Evolutionary conservation across 2,329 filamentous ascomycete genomes (phyloP).

Genomic region (Piedraia hortae): DNA sequence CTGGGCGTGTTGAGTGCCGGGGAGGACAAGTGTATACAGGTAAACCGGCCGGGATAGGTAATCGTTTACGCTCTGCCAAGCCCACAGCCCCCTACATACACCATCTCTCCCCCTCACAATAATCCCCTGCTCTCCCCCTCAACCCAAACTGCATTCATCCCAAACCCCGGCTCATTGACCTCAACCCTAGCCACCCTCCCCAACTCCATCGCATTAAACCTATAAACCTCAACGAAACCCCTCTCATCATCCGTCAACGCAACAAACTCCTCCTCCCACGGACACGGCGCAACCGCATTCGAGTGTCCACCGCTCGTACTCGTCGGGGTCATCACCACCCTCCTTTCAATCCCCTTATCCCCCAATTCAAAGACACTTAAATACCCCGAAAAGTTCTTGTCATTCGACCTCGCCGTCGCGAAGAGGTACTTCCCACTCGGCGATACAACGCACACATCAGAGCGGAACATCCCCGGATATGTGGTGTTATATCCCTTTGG

Average conservation of each 20-base stretch:
- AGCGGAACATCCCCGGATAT: conserved; percentile 44
- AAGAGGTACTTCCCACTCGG: conserved; percentile 49
- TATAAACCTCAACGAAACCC: conserved; percentile 66
- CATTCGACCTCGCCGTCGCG: conserved; percentile 57
- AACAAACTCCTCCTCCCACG: conserved; percentile 72
- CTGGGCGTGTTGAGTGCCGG: conserved; percentile 77
- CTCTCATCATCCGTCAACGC: conserved; percentile 72
- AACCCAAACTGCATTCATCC: conserved; percentile 94
- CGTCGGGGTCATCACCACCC: conserved; percentile 59
- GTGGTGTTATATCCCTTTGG: conserved; percentile 35
- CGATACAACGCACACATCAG: conserved; percentile 55
- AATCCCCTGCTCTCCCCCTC: too few species aligned
- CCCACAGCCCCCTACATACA: too few species aligned
- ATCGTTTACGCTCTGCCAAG: too few species aligned
- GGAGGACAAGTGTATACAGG: conserved; percentile 83
- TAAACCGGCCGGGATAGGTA: conserved; percentile 49
- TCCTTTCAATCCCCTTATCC: conserved; percentile 40
- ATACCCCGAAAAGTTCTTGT: conserved; percentile 50
- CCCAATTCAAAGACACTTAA: conserved; percentile 52
- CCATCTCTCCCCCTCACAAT: too few species aligned
- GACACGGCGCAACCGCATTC: conserved; percentile 62
- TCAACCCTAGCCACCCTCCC: conserved; percentile 49
- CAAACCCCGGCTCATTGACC: conserved; percentile 67
- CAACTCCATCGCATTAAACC: conserved; percentile 60
- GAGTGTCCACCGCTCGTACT: conserved; percentile 70